A percentile compares a stretch with the other conserved stretches of the same genome.
Conservation (phyloP, 345 rosid species). For the Firmiana major region DNA sequence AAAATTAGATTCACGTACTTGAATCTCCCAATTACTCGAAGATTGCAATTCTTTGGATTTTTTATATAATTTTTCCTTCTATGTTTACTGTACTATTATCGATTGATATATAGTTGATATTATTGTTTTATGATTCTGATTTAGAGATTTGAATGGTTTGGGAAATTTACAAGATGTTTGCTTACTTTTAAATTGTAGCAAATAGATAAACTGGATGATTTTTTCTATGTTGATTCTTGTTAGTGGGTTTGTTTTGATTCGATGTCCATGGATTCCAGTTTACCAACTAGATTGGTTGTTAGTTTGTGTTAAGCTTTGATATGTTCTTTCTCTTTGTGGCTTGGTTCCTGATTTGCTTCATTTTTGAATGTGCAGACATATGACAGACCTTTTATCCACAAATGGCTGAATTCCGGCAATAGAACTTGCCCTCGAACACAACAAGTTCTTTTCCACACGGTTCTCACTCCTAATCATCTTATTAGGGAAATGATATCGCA, state of each 20-base stretch:
- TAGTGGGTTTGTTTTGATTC: not conserved
- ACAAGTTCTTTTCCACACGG: conserved; percentile 75
- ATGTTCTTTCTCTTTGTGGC: not conserved
- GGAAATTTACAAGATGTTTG: not conserved
- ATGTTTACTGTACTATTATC: too few species aligned
- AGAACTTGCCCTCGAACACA: conserved; percentile 81
- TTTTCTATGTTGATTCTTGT: not conserved
- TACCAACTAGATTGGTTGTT: not conserved
- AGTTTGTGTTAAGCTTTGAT: not conserved
- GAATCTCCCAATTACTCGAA: not conserved
- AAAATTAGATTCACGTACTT: not conserved
- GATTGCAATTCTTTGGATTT: not conserved
- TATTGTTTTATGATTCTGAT: too few species aligned
- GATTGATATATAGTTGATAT: too few species aligned
- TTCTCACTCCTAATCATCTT: conserved; percentile 66
- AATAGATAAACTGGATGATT: not conserved
- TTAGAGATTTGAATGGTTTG: too few species aligned
- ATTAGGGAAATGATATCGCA: conserved; percentile 71
- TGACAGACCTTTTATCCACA: conserved; percentile 71
- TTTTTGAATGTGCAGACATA: conserved; percentile 61
- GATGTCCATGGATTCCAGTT: not conserved
- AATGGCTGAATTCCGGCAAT: conserved; percentile 81
- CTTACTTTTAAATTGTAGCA: not conserved
- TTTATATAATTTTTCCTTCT: not conserved
- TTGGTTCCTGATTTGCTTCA: conserved; percentile 12